Base-by-base conservation (phyloP, 2,329 filamentous ascomycete genomes). In the Sporothrix mexicana region DNA sequence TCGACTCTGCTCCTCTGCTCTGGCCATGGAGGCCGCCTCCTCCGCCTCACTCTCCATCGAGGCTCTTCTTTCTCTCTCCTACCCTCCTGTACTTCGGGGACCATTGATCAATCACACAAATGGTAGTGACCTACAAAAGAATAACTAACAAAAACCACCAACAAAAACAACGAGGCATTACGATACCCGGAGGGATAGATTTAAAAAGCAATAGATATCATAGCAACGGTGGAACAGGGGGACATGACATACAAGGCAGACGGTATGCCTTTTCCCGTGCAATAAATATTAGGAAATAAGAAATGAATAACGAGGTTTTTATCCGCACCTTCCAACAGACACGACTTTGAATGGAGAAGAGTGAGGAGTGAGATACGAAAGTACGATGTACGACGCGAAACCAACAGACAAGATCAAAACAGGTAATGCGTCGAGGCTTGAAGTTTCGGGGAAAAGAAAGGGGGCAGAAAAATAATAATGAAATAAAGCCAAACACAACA, bases 91-190 rank as follows among this genome's bases (percentile, higher is more conserved):
- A 53, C 23, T 15, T 67, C 51, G 68, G n/a, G 20, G 61, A 20
- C 68, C 43, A 70, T 70, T 36, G 43, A 62, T 62, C 55, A 47
- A 61, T 57, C 68, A 47, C 41, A 36, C 30, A 36, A 17, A 25
- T 59, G 68, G 53, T 12, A 30, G 68, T 59, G 68, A 70, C 68
- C 66, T 57, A 25, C 66, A 55, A 43, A 55, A 61, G 45, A 55
- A 55, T 25, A 36, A 36, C 30, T 7, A 36, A 36, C 30, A 36
- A 36, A 36, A 36, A 36, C 30, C 30, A 36, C 5, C 30, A 36
- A 36, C 30, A 36, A 36, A 36, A 36, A 36, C 30, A 36, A 5
- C 30, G 7, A 36, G 30, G 7, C 30, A 53, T 3, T 25, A 68
- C 47, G 51, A 51, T 57, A 62, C 53, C 53, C 23, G 15, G 55